Base-by-base conservation (phyloP, 2,329 filamentous ascomycete species). In the Trichocomaceae sp. region DNA sequence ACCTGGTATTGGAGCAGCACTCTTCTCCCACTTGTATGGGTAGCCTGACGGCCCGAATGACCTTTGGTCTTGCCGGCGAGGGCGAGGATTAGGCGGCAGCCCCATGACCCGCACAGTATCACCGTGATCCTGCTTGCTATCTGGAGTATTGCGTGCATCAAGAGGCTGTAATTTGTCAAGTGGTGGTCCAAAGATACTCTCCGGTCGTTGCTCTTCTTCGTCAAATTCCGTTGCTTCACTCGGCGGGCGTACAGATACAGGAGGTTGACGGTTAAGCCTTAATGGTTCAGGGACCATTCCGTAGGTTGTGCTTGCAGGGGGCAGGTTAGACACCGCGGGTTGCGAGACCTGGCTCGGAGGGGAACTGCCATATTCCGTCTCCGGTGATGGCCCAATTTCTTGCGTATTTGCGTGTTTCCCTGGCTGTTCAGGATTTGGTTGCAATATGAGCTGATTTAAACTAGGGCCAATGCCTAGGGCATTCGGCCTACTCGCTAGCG, bases 201-300 rank as follows among this genome's bases (percentile, higher is more conserved):
- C 59, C 19, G 57, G 56, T 12, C 57, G 59, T 50, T 63, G 56
- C 31, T 60, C 61, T 44, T 72, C 71, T 39, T 74, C 71, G 60
- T 74, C 71, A 54, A 72, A 71, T 9, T 69, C 56, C 1, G 70
- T 73, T 23, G 60, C 66, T 19, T 62, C 62, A 56, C 71, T 74
- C 17, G 46, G 50, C 9, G 64, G 66, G 17, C 66, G 58, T 15
- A 41, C 7, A 39, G 44, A n/a, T n/a, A n/a, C n/a, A n/a, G n/a
- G n/a, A 17, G 56, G 59, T 12, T 61, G 62, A 39, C 64, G 63
- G 39, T 61, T 66, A 57, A 66, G 62, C 45, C 63, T 63, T n/a
- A 75, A 60, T 19, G 70, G 72, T 23, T 69, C 66, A 23, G 74
- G 73, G 55, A 68, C 62, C 63, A 57, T 66, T 64, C 44, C 58